Percentiles rank a stretch among this genome's conserved stretches.
These are phyloP conservation scores for Straminergon stramineum DNA, from an alignment of 225 moss, liverwort and hornwort species.

Conservation along the genomic window DNA sequence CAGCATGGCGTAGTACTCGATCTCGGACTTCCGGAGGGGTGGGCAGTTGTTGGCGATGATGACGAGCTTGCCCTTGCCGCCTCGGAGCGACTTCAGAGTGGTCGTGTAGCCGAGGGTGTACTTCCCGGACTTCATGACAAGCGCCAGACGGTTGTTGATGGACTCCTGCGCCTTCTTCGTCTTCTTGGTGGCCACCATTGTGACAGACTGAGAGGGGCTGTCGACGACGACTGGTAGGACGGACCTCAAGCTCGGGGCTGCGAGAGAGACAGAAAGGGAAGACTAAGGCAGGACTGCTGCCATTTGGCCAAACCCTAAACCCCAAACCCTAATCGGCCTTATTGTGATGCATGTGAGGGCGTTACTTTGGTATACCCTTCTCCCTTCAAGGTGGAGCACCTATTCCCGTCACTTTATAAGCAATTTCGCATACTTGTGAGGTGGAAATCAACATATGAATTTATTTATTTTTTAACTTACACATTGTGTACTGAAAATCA, in stretches of 20 bases:
- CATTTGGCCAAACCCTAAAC: background rate
- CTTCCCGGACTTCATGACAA: constrained; percentile 11
- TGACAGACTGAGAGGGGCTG: background rate
- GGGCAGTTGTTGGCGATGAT: constrained; percentile 33
- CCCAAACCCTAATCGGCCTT: background rate
- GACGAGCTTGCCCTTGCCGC: constrained; percentile 15
- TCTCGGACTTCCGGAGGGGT: constrained; percentile 28
- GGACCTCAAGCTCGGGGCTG: background rate
- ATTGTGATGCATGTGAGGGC: background rate
- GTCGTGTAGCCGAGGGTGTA: constrained; percentile 12
- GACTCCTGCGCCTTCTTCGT: constrained; percentile 11
- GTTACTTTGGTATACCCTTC: background rate
- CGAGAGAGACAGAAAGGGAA: background rate
- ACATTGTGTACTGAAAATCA: background rate
- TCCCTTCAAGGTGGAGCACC: background rate
- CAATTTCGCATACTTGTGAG: no score
- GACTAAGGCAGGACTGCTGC: no score
- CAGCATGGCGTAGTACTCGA: constrained; percentile 34
- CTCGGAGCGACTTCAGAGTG: constrained; percentile 1
- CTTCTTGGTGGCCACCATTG: background rate
- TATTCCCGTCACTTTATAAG: background rate
- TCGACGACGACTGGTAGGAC: background rate
- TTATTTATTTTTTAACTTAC: no score
- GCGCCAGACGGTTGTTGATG: constrained; percentile 6
- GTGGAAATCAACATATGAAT: background rate